Base-by-base conservation (phyloP, 805 yeast species). In the Sugiyamaella chiloensis region DNA sequence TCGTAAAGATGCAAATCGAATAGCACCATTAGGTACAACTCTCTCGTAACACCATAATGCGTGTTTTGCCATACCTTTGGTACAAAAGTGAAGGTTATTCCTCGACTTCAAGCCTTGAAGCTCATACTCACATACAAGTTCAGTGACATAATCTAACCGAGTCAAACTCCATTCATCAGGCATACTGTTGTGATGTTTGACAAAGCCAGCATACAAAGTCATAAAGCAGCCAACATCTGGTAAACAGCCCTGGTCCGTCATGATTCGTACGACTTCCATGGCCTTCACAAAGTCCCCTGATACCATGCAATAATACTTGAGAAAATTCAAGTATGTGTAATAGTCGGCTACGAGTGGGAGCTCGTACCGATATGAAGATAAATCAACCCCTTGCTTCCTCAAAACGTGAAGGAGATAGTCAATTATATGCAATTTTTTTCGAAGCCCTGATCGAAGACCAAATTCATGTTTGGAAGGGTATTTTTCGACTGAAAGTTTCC, bases 281-380 rank as follows among this genome's bases (percentile, higher is more conserved):
- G 55, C 23, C 32, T 50, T 47, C 17, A 40, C 31, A 21, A 56
- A 56, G 27, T 61, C 48, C 11, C 61, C 57, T 7, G 36, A 29
- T 5, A 17, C 34, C 20, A 45, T 20, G 29, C 60, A 40, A 42
- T 62, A 58, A 36, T 59, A 54, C 12, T 46, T 31, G 8, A 62
- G 34, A 21, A 62, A 54, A 8, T 53, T 47, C 5, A 49, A 27
- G 40, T 50, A 62, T 5, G 62, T 46, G 42, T 37, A 29, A 8
- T 41, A 40, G 35, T 52, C 50, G 1, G 63, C 60, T 11, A 53
- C 40, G 2, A 56, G 36, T 2, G 58, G 53, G 3, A 60, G 46
- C 16, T 50, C 14, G 36, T 52, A 49, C 6, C 21, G 35, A 3
- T 29, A 20, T 19, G 14, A 9, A 8, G 41, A 4, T 23, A 12